Conservation (phyloP, 352 stramenopile species). For the Phytophthora chlamydospora region DNA sequence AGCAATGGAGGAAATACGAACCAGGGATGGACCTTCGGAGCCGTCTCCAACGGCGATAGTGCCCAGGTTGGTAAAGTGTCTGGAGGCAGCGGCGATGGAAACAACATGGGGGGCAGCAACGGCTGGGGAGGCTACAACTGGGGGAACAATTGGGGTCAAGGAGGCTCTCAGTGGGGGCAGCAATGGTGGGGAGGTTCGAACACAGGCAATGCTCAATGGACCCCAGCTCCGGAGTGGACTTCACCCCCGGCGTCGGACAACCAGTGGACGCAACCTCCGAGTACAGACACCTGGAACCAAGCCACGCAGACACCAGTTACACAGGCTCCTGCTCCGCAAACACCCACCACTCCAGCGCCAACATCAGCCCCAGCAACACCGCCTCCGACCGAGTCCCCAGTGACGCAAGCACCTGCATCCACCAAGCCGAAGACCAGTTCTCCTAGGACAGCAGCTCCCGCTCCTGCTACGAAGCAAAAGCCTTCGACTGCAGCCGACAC, state of each 20-base stretch:
- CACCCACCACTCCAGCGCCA: slow-evolving; percentile 4
- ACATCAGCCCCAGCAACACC: slow-evolving; percentile 8
- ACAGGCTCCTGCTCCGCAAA: slow-evolving; percentile 8
- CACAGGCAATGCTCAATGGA: not conserved
- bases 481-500: slow-evolving; percentile 5
- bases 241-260: slow-evolving; percentile 3
- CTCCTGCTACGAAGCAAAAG: slow-evolving; percentile 26
- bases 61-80: slow-evolving; percentile 19
- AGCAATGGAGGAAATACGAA: slow-evolving; percentile 33
- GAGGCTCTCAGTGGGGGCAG: too few species aligned
- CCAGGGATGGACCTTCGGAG: slow-evolving; percentile 36
- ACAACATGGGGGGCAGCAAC: slow-evolving; percentile 26
- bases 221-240: not conserved
- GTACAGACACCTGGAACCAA: slow-evolving; percentile 2
- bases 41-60: slow-evolving; percentile 26
- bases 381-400: not conserved
- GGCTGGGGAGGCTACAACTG: slow-evolving; percentile 16
- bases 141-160: slow-evolving; percentile 4
- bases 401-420: not conserved
- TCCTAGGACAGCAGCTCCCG: slow-evolving; percentile 19
- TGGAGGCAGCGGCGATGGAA: slow-evolving; percentile 8
- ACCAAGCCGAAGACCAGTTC: not conserved
- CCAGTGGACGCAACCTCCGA: slow-evolving; percentile 19
- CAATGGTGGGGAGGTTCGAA: slow-evolving; percentile 5
- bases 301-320: not conserved